Evolutionary conservation across 2,329 filamentous ascomycete species (phyloP).

Genomic region (Didymella keratinophila): DNA sequence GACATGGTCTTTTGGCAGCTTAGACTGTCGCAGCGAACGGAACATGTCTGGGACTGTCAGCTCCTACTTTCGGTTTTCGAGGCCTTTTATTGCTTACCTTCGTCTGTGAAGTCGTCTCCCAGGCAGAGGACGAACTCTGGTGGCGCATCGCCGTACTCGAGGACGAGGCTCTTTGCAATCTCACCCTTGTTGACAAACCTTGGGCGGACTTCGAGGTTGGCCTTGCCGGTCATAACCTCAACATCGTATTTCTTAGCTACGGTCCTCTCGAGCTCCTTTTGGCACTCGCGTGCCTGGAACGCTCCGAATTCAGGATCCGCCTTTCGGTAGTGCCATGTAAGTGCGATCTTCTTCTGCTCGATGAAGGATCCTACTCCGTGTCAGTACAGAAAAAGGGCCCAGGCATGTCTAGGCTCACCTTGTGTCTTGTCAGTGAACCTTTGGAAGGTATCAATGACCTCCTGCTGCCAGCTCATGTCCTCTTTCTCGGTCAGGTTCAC

Average conservation of each 20-base stretch:
- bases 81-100: constrained; percentile 66
- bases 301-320: constrained; percentile 85
- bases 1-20: constrained; percentile 70
- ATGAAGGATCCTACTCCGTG: constrained; percentile 76
- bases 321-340: constrained; percentile 97
- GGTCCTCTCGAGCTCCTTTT: constrained; percentile 78
- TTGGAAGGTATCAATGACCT: constrained; percentile 84
- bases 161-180: constrained; percentile 84
- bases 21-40: constrained; percentile 72
- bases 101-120: constrained; percentile 96
- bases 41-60: constrained; percentile 70
- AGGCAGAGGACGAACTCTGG: constrained; percentile 89
- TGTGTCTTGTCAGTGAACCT: constrained; percentile 87
- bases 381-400: constrained; percentile 28
- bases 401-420: constrained; percentile 60
- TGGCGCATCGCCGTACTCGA: constrained; percentile 71
- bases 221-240: constrained; percentile 96
- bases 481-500: constrained; percentile 85
- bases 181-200: constrained; percentile 98
- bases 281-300: constrained; percentile 81
- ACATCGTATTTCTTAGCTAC: constrained; percentile 85
- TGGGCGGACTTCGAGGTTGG: constrained; percentile 95
- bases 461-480: constrained; percentile 91
- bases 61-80: not conserved
- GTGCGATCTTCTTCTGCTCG: constrained; percentile 89